A percentile compares a stretch with the other conserved stretches of the same genome.
Evolutionary conservation across 2,329 filamentous ascomycete species (phyloP).

Genomic region (Nemania abortiva): DNA sequence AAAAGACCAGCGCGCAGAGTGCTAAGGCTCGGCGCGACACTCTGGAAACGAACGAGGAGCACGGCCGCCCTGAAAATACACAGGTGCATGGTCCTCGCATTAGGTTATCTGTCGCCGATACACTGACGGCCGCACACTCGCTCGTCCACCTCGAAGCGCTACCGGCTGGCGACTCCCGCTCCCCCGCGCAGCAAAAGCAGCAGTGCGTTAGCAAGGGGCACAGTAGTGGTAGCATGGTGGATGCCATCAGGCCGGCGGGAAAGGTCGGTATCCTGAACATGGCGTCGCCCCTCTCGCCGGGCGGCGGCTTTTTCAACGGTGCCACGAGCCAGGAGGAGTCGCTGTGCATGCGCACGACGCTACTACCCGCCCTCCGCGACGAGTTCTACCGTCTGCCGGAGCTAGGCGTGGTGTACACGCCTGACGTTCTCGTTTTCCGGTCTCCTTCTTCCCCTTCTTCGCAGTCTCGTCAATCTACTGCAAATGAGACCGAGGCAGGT

Average conservation of each 20-base stretch:
- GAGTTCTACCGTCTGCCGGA: constrained; percentile 71
- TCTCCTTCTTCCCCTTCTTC: constrained; percentile 30
- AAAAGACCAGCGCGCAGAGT: neutral
- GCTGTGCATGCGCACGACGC: constrained; percentile 70
- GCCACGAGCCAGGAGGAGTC: constrained; percentile 72
- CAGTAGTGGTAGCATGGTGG: too few relatives aligned
- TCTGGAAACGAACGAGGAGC: neutral
- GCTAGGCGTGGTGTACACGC: constrained; percentile 66
- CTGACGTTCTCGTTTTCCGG: constrained; percentile 71
- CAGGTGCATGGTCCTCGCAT: constrained; percentile 52
- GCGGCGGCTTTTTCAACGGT: constrained; percentile 71
- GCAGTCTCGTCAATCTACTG: constrained; percentile 15
- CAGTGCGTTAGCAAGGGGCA: too few relatives aligned
- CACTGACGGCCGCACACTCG: constrained; percentile 63
- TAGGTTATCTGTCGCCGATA: constrained; percentile 63
- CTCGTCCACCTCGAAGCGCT: constrained; percentile 43
- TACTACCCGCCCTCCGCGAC: constrained; percentile 69
- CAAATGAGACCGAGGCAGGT: constrained; percentile 42
- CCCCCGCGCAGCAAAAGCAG: neutral
- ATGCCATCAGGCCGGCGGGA: neutral
- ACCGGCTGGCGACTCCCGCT: neutral
- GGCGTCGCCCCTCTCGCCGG: constrained; percentile 71
- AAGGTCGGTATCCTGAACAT: constrained; percentile 71
- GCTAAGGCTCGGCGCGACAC: neutral
- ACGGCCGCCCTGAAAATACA: too few relatives aligned